Conservation (phyloP, 768 basidiomycete species). For the Boletus subcaerulescens region DNA sequence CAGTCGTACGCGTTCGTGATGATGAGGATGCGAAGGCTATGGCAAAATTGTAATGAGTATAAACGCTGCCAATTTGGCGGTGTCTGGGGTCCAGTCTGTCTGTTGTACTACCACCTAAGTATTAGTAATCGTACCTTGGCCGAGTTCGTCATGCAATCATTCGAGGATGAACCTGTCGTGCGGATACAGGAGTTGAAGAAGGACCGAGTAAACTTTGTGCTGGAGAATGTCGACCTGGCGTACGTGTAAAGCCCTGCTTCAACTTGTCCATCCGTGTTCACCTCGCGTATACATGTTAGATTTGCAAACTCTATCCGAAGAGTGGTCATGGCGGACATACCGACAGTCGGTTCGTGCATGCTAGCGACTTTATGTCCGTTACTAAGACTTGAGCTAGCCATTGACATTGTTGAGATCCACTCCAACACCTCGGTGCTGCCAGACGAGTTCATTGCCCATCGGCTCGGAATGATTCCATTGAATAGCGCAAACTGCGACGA, state of each 20-base stretch:
- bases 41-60: constrained; percentile 40
- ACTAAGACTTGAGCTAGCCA: constrained; percentile 52
- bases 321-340: constrained; percentile 94
- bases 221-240: constrained; percentile 97
- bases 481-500: constrained; percentile 86
- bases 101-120: too few relatives aligned
- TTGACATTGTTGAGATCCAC: constrained; percentile 93
- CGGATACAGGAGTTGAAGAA: constrained; percentile 82
- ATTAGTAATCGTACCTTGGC: neutral
- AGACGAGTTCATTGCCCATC: constrained; percentile 96
- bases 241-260: constrained; percentile 39
- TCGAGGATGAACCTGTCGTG: constrained; percentile 61
- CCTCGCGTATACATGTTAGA: constrained; percentile 38
- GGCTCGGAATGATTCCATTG: constrained; percentile 91
- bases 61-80: neutral
- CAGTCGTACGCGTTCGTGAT: constrained; percentile 60
- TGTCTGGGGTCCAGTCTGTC: constrained; percentile 21
- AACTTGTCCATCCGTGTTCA: constrained; percentile 5
- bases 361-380: neutral
- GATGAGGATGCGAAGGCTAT: constrained; percentile 33
- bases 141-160: constrained; percentile 30
- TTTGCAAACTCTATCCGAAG: constrained; percentile 94
- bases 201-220: constrained; percentile 85
- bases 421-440: constrained; percentile 90
- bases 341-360: constrained; percentile 78